phyloP scores from a whole-genome alignment of 371 early-diverging fungal genomes.

The Amoeboaphelidium protococcarum region DNA sequence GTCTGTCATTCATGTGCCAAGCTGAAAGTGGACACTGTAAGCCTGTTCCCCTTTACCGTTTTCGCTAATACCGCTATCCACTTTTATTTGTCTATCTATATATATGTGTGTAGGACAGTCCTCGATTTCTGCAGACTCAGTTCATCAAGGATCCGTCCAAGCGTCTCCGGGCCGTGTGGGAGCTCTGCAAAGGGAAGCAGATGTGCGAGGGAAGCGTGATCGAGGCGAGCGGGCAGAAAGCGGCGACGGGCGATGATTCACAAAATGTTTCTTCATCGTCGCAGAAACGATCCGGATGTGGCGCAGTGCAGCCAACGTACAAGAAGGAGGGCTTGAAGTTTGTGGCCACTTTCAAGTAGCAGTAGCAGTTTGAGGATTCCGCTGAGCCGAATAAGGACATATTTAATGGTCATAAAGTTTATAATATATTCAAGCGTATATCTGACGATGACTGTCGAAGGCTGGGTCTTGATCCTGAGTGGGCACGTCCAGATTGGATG shows the following conservation, averaged over 20 bases:
- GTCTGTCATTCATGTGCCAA: slow-evolving; percentile 96
- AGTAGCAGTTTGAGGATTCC: slow-evolving; percentile 13
- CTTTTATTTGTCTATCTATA: too few relatives aligned
- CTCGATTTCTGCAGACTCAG: slow-evolving; percentile 37
- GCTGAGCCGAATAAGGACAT: slow-evolving; percentile 25
- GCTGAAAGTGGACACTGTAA: slow-evolving; percentile 58
- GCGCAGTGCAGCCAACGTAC: slow-evolving; percentile 67
- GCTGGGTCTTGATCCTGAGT: slow-evolving; percentile 81
- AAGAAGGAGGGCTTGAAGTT: slow-evolving; percentile 73
- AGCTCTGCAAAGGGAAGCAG: slow-evolving; percentile 56
- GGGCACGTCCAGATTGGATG: slow-evolving; percentile 97
- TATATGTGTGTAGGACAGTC: slow-evolving; percentile 33
- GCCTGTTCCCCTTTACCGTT: slow-evolving; percentile 11
- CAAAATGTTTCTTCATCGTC: too few relatives aligned
- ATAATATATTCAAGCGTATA: slow-evolving; percentile 73
- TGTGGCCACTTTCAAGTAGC: slow-evolving; percentile 29
- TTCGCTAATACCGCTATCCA: slow-evolving; percentile 1
- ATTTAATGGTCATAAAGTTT: slow-evolving; percentile 54
- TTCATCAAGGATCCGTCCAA: slow-evolving; percentile 41
- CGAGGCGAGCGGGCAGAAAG: slow-evolving; percentile 18
- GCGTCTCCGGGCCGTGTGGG: slow-evolving; percentile 73
- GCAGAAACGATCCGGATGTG: slow-evolving; percentile 80
- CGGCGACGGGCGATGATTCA: slow-evolving; percentile 3
- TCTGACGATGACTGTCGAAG: slow-evolving; percentile 57
- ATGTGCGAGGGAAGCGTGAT: slow-evolving; percentile 50